phyloP scores from a whole-genome alignment of 306 rosid genomes.

The Lathyrus oleraceus region DNA sequence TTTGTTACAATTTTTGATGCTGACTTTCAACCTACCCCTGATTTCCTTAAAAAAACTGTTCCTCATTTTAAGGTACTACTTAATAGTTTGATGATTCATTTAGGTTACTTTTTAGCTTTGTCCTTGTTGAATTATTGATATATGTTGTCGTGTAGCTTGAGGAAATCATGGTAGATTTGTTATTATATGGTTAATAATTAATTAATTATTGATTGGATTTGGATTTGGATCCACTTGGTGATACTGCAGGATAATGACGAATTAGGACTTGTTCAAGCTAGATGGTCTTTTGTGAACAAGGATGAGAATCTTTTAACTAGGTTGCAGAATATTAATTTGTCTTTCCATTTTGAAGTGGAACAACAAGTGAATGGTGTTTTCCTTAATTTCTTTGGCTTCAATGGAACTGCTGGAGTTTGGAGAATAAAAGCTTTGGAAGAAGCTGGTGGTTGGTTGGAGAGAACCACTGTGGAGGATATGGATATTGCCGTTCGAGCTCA shows the following conservation, averaged over 20 bases:
- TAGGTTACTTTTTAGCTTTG: background rate
- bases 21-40: conserved; percentile 88
- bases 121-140: background rate
- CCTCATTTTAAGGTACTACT: conserved; percentile 81
- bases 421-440: conserved; percentile 89
- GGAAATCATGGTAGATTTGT: conserved; percentile 13
- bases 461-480: conserved; percentile 98
- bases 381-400: conserved; percentile 89
- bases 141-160: conserved; percentile 19
- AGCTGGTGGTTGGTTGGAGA: conserved; percentile 96
- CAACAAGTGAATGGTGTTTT: conserved; percentile 91
- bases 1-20: conserved; percentile 96
- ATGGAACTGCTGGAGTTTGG: conserved; percentile 99
- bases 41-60: conserved; percentile 80
- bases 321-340: conserved; percentile 80
- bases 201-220: conserved; percentile 2
- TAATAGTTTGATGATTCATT: background rate
- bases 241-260: conserved; percentile 66
- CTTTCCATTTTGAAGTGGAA: conserved; percentile 93
- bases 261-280: conserved; percentile 83
- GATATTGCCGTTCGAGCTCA: conserved; percentile 97
- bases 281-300: conserved; percentile 97
- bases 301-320: conserved; percentile 86
- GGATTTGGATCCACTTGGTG: conserved; percentile 16
- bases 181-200: background rate